Percentiles rank a stretch among this genome's conserved stretches.
Conservation (phyloP, 352 stramenopile genomes). For the Pseudoperonospora humuli region DNA sequence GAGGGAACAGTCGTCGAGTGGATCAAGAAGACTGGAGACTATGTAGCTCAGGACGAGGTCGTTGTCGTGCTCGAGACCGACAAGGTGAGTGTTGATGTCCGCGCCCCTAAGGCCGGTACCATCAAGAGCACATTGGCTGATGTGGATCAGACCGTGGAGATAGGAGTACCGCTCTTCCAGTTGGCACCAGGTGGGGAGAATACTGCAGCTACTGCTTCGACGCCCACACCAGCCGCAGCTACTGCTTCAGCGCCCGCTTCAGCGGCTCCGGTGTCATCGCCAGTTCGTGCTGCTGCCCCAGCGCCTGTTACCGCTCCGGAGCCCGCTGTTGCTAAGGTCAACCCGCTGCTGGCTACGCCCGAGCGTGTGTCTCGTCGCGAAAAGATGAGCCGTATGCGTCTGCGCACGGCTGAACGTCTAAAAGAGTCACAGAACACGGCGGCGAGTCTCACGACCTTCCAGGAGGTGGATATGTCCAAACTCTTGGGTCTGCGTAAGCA, state of each 20-base stretch:
- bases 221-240: constrained; percentile 11
- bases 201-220: constrained; percentile 16
- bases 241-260: constrained; percentile 15
- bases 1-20: constrained; percentile 97
- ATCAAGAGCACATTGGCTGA: constrained; percentile 86
- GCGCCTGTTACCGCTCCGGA: constrained; percentile 15
- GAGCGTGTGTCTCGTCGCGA: constrained; percentile 70
- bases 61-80: constrained; percentile 97
- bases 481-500: constrained; percentile 91
- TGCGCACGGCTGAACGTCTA: constrained; percentile 93
- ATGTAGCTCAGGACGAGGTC: constrained; percentile 92
- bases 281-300: constrained; percentile 7
- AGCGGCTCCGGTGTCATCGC: too few relatives aligned
- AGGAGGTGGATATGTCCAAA: constrained; percentile 98
- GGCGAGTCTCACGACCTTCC: constrained; percentile 98
- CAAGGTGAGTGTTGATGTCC: constrained; percentile 91
- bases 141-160: constrained; percentile 92
- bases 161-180: constrained; percentile 90
- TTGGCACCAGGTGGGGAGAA: constrained; percentile 74
- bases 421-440: constrained; percentile 98
- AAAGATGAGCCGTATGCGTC: constrained; percentile 99
- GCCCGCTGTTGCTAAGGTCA: constrained; percentile 19
- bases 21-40: constrained; percentile 89
- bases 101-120: constrained; percentile 77
- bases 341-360: constrained; percentile 41